These are phyloP conservation scores for Agapanthus africanus DNA, from an alignment of 106 monocot species.

Conservation along the genomic window DNA sequence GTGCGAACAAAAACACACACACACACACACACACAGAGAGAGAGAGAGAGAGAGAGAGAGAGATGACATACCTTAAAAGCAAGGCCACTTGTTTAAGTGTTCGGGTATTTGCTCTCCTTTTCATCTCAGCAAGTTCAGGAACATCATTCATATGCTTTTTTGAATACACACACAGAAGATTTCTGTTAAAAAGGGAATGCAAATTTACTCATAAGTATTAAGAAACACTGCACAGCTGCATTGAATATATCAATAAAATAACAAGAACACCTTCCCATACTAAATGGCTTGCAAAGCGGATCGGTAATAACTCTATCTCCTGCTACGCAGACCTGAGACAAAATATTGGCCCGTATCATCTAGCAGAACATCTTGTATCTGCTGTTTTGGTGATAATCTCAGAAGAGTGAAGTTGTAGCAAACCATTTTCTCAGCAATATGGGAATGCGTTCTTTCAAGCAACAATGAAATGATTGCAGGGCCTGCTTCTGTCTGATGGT, in stretches of 20 bases:
- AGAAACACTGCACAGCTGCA: neutral
- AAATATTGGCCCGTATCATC: too few species aligned
- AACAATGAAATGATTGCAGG: slow-evolving; percentile 77
- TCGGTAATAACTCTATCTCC: slow-evolving; percentile 72
- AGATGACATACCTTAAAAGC: slow-evolving; percentile 71
- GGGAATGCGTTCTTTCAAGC: slow-evolving; percentile 62
- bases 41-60: too few species aligned
- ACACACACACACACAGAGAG: too few species aligned
- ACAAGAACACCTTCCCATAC: slow-evolving; percentile 64
- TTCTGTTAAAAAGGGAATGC: slow-evolving; percentile 37
- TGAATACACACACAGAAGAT: slow-evolving; percentile 89
- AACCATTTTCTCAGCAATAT: slow-evolving; percentile 70
- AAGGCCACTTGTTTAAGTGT: slow-evolving; percentile 87
- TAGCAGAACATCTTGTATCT: slow-evolving; percentile 7
- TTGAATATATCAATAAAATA: neutral
- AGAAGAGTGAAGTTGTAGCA: slow-evolving; percentile 1
- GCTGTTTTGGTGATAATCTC: slow-evolving; percentile 4
- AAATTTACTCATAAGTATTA: neutral
- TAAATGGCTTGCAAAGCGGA: slow-evolving; percentile 80
- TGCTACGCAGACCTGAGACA: slow-evolving; percentile 49
- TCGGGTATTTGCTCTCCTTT: slow-evolving; percentile 76
- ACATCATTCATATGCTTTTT: slow-evolving; percentile 94
- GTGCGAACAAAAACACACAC: too few species aligned
- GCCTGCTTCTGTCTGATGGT: slow-evolving; percentile 89
- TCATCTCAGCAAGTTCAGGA: slow-evolving; percentile 76